These are phyloP conservation scores for Chlamydomonas sp. DNA, from an alignment of 139 green algal genomes.

Conservation along the genomic window DNA sequence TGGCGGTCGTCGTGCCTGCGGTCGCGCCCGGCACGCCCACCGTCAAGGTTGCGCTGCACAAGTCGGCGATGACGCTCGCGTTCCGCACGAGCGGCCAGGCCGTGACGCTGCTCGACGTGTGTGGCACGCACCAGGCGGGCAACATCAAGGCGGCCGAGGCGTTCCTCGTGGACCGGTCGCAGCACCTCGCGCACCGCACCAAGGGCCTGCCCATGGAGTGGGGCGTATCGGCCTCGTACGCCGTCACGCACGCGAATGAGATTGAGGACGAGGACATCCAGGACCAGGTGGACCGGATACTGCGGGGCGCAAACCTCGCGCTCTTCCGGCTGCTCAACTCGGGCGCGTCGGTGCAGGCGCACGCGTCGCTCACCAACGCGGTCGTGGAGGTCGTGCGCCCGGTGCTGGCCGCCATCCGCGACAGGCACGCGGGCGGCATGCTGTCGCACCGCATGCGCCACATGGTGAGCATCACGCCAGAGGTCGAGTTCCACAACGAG, in stretches of 20 bases:
- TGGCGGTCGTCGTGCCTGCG: neutral
- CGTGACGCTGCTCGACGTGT: conserved; percentile 2
- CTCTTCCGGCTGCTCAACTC: conserved; percentile 8
- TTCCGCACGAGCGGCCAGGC: neutral
- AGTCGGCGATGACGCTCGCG: no score
- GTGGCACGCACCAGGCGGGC: neutral
- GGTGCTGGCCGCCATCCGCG: conserved; percentile 4
- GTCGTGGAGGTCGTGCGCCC: conserved; percentile 10
- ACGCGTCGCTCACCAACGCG: conserved; percentile 3
- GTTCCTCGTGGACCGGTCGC: neutral
- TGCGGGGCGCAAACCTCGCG: conserved; percentile 7
- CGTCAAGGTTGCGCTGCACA: neutral
- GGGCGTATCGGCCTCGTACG: conserved; percentile 10
- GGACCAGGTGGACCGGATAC: neutral
- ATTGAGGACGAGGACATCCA: neutral
- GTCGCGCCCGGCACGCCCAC: neutral
- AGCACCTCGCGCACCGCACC: conserved; percentile 8
- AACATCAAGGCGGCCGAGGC: conserved; percentile 10
- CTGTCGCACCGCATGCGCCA: neutral
- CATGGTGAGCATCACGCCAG: conserved; percentile 6
- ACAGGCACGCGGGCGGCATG: neutral
- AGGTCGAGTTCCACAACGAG: conserved; percentile 6
- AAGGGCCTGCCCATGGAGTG: neutral
- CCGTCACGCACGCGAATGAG: conserved; percentile 1
- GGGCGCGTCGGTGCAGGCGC: neutral